Percentiles rank a stretch among this genome's conserved stretches.
Conservation (phyloP, 2,329 filamentous ascomycete species). For the Albifimbria verrucaria region DNA sequence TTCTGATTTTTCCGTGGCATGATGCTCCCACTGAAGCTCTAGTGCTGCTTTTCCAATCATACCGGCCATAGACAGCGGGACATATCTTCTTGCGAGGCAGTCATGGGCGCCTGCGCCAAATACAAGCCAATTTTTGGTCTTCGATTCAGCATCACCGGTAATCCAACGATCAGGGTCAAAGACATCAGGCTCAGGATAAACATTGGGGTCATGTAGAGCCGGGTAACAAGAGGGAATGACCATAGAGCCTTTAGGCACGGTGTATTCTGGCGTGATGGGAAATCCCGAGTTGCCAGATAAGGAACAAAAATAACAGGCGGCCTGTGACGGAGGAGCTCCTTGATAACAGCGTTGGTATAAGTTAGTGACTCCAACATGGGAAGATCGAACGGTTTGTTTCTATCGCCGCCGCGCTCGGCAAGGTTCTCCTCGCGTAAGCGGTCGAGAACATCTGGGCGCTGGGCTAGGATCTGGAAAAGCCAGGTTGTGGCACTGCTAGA, state of each 20-base stretch:
- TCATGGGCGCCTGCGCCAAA: conserved; percentile 50
- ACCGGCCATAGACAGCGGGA: conserved; percentile 45
- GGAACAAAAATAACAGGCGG: conserved; percentile 54
- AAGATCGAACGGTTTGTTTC: conserved; percentile 35
- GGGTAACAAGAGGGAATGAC: conserved; percentile 50
- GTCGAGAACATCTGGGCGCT: conserved; percentile 45
- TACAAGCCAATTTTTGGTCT: conserved; percentile 52
- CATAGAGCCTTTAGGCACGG: conserved; percentile 46
- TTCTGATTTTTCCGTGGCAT: conserved; percentile 44
- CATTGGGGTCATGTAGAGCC: conserved; percentile 45
- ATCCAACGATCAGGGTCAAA: conserved; percentile 53
- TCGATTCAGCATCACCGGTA: conserved; percentile 44
- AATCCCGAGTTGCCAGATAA: conserved; percentile 44
- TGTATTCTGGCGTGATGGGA: conserved; percentile 46
- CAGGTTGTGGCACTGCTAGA: conserved; percentile 51
- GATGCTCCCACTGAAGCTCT: conserved; percentile 48
- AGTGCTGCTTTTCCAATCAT: conserved; percentile 52
- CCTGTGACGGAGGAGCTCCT: conserved; percentile 48
- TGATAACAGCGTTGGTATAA: conserved; percentile 51
- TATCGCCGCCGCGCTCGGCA: conserved; percentile 37
- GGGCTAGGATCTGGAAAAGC: conserved; percentile 50
- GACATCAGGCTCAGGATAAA: conserved; percentile 41
- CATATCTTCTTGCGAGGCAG: conserved; percentile 46
- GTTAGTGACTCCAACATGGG: conserved; percentile 45
- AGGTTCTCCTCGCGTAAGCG: conserved; percentile 46